These are phyloP conservation scores for Glarea lozoyensis DNA, from an alignment of 495 filamentous ascomycete genomes.

Conservation along the genomic window DNA sequence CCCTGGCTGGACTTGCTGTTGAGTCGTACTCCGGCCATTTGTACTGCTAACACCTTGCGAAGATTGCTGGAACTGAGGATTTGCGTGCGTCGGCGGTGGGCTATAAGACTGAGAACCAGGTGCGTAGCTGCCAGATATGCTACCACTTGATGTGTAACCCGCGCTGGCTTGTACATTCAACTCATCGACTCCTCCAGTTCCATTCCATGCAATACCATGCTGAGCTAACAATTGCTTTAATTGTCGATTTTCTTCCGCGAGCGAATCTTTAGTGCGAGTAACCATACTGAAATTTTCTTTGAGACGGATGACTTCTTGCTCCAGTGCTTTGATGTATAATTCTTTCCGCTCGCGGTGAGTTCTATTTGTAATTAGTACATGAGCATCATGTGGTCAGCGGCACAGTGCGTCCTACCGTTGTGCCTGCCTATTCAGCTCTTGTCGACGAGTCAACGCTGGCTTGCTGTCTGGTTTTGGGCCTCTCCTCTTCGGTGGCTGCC, in stretches of 20 bases:
- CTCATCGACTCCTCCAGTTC: conserved; percentile 33
- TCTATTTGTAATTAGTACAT: conserved; percentile 26
- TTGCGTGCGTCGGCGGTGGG: conserved; percentile 22
- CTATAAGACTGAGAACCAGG: conserved; percentile 27
- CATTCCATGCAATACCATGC: conserved; percentile 57
- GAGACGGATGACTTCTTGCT: conserved; percentile 73
- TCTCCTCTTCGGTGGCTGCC: conserved; percentile 76
- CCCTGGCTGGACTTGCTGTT: conserved; percentile 29
- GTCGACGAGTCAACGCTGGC: conserved; percentile 83
- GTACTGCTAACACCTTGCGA: neutral
- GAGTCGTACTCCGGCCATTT: conserved; percentile 22
- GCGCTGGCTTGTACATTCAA: conserved; percentile 28
- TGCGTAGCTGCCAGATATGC: conserved; percentile 49
- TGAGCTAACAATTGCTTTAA: conserved; percentile 65
- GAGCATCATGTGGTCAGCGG: neutral
- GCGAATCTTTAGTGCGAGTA: conserved; percentile 53
- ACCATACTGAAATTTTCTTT: conserved; percentile 54
- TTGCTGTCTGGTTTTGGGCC: conserved; percentile 97
- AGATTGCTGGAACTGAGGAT: neutral
- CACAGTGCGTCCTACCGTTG: conserved; percentile 57
- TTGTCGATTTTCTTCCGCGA: conserved; percentile 66
- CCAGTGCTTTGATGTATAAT: conserved; percentile 86
- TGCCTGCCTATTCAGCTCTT: conserved; percentile 92
- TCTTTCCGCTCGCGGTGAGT: conserved; percentile 97
- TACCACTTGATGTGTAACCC: conserved; percentile 43